Evolutionary conservation across 768 basidiomycete genomes (phyloP), one percentile per base, ranked within the genome.

Genomic region (Boletus fagicola): DNA sequence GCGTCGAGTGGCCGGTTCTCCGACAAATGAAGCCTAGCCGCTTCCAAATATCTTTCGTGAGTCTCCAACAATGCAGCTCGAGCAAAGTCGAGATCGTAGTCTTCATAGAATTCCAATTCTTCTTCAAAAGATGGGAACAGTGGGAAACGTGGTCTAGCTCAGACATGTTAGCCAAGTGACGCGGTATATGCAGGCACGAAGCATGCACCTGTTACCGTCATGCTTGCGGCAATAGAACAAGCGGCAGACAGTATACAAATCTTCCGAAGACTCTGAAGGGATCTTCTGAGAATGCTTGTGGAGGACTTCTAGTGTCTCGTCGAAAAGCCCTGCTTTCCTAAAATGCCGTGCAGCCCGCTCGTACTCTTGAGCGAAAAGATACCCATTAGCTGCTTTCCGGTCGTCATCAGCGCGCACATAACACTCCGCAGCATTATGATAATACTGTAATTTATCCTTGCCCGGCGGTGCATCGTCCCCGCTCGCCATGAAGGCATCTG

Each of bases 91-190:
- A 88, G 68, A 12, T 35, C 33, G 12, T 35, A 35, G 33, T 35
- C 33, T 12, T 35, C 33, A 35, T 35, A 35, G 68, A 83, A 89
- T 39, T 80, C 78, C n/a, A 85, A 59, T n/a, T 76, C 75, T 22
- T 85, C 82, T 22, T 87, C 80, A 0, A 76, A 68, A 0, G 77
- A 72, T 0, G 72, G 57, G 56, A 89, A 89, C 2, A 88, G 65
- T 11, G 53, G 71, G 52, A 24, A 77, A 78, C 66, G 80, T 72
- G 72, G 67, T 22, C 87, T 87, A 40, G 61, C 13, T 45, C 42
- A 38, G 39, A 28, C 12, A 12, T 15, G 12, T 68, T 16, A 58
- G 49, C n/a, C 22, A 30, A 13, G n/a, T 13, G 15, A 47, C 4
- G 8, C 5, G 9, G 49, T 1, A 46, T 59, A 54, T 28, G 6